Conservation (phyloP, 768 basidiomycete genomes). For the Macrolepiota dolichaula region DNA sequence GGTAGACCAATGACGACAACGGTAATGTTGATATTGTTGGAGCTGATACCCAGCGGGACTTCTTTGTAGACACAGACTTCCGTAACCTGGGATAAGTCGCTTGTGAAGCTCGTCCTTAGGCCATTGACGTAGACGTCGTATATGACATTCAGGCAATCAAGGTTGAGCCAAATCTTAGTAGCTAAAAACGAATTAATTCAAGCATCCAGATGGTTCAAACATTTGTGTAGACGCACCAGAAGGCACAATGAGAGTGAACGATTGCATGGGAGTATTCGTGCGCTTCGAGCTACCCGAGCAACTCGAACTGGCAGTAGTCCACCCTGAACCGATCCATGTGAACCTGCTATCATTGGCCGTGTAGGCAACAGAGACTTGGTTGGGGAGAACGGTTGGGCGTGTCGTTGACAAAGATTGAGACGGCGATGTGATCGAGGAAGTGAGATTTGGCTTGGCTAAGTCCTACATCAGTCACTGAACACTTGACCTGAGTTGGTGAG, state of each 20-base stretch:
- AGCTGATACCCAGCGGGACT: background rate
- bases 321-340: conserved; percentile 2
- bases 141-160: background rate
- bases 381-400: background rate
- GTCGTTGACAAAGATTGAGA: background rate
- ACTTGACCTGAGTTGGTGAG: background rate
- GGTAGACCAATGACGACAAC: conserved; percentile 3
- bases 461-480: background rate
- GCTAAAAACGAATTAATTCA: background rate
- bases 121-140: conserved; percentile 7
- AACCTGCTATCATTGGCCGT: background rate
- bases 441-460: background rate
- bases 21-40: conserved; percentile 6
- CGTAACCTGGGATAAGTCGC: background rate
- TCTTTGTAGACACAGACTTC: background rate
- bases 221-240: background rate
- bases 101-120: background rate
- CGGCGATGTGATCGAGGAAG: background rate
- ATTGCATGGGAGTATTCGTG: background rate
- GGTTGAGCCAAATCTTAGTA: background rate
- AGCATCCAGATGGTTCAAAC: background rate
- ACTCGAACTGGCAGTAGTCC: background rate
- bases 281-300: background rate
- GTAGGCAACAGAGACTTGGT: background rate
- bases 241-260: conserved; percentile 6